phyloP scores from a whole-genome alignment of 768 basidiomycete species.

The Suillus subalutaceus region DNA sequence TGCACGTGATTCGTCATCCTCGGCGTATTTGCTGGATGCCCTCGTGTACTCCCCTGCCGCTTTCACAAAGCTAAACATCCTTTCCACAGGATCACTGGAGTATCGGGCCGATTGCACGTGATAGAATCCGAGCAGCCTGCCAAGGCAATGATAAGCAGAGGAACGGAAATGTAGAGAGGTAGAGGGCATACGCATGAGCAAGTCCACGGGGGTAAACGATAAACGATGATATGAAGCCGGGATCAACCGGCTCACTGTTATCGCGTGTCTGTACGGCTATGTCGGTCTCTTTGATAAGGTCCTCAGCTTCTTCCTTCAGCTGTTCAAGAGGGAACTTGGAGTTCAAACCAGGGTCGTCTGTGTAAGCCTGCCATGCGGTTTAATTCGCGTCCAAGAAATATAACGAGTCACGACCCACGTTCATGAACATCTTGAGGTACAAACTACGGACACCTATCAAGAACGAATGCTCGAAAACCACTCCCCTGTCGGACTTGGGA shows the following conservation, averaged over 20 bases:
- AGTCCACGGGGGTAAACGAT: conserved; percentile 16
- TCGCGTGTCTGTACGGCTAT: background rate
- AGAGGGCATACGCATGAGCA: conserved; percentile 19
- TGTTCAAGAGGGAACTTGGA: conserved; percentile 15
- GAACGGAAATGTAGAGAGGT: too few relatives aligned
- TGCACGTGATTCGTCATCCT: conserved; percentile 23
- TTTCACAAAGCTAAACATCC: background rate
- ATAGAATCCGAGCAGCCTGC: conserved; percentile 10
- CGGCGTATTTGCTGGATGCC: conserved; percentile 17
- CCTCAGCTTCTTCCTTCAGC: conserved; percentile 23
- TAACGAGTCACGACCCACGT: background rate
- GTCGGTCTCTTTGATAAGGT: conserved; percentile 17
- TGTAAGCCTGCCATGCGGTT: background rate
- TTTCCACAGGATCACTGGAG: background rate
- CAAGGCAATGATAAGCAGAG: background rate
- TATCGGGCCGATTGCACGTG: conserved; percentile 10
- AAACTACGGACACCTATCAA: conserved; percentile 20
- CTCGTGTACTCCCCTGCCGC: conserved; percentile 15
- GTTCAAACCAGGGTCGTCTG: conserved; percentile 9
- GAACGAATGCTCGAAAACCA: conserved; percentile 24
- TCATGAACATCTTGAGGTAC: conserved; percentile 15
- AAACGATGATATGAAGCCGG: conserved; percentile 22
- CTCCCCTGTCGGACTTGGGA: conserved; percentile 17
- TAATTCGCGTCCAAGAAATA: background rate
- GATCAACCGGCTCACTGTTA: conserved; percentile 3